Conservation (phyloP, 2,329 filamentous ascomycete species). For the Gnomoniopsis sp. region DNA sequence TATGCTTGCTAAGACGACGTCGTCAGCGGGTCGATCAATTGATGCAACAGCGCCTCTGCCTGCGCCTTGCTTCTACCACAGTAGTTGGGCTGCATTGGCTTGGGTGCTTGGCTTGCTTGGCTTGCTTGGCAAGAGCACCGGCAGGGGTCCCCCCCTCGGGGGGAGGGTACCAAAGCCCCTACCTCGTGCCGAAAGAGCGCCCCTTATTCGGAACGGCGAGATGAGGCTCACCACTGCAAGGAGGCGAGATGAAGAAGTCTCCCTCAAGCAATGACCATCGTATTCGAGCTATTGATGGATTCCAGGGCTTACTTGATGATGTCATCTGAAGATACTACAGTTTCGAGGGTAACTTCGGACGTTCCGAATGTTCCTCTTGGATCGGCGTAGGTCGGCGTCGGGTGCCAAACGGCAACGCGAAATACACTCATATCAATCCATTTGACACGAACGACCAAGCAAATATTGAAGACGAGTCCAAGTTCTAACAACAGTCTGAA, state of each 20-base stretch:
- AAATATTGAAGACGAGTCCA: too few species aligned
- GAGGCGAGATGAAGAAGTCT: slow-evolving; percentile 11
- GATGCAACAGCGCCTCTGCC: too few species aligned
- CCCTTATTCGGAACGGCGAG: background rate
- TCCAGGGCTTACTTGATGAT: background rate
- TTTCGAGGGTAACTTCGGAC: background rate
- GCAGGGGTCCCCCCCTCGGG: background rate
- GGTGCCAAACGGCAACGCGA: too few species aligned
- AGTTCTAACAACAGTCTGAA: too few species aligned
- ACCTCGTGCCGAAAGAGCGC: background rate
- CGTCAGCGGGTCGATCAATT: background rate
- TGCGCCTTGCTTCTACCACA: background rate
- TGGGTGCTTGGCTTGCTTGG: background rate
- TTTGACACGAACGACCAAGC: too few species aligned
- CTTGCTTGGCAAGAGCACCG: background rate
- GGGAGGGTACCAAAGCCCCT: background rate
- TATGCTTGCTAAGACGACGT: background rate
- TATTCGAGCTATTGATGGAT: background rate
- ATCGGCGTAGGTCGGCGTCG: background rate
- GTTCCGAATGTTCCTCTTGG: background rate
- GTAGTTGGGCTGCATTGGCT: background rate
- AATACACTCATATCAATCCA: background rate
- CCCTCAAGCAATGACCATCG: background rate
- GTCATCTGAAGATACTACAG: background rate
- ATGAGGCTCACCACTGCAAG: background rate